Conservation (phyloP, 768 basidiomycete species). For the Leccinellum luteum region DNA sequence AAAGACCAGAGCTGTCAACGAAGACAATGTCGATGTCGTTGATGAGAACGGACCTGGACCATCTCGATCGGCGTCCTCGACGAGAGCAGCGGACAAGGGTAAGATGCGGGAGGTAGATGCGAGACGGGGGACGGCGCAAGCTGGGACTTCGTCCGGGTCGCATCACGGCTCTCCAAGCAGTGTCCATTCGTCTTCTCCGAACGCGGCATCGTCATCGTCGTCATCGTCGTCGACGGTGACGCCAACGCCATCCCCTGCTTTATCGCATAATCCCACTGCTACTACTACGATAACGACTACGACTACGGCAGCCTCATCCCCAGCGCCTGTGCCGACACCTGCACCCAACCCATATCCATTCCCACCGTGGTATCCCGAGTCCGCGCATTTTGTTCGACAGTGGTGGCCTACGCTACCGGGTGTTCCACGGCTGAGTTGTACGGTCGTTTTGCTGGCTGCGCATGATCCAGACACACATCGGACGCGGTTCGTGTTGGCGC, state of each 20-base stretch:
- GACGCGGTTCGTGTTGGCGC: constrained; percentile 63
- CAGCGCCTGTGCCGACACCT: constrained; percentile 1
- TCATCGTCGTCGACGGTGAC: not conserved
- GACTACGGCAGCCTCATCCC: not conserved
- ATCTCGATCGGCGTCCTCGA: not conserved
- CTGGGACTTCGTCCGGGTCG: constrained; percentile 7
- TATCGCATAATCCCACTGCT: not conserved
- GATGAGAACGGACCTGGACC: constrained; percentile 11
- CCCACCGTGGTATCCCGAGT: constrained; percentile 70
- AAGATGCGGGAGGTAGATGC: constrained; percentile 17
- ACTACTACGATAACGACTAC: not conserved
- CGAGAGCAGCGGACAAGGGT: constrained; percentile 19
- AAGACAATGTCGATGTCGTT: constrained; percentile 2
- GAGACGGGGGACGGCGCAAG: constrained; percentile 10
- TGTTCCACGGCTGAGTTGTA: constrained; percentile 67
- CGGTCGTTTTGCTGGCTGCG: constrained; percentile 63
- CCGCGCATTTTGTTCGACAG: constrained; percentile 74
- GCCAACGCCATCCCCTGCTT: constrained; percentile 10
- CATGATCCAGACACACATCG: constrained; percentile 60
- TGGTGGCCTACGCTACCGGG: constrained; percentile 74
- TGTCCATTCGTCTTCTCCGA: not conserved
- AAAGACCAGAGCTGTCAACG: constrained; percentile 23
- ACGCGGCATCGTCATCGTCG: not conserved
- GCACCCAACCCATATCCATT: constrained; percentile 61
- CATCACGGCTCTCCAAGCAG: constrained; percentile 14